phyloP scores from a whole-genome alignment of 345 rosid genomes.

The Salix udensis region DNA sequence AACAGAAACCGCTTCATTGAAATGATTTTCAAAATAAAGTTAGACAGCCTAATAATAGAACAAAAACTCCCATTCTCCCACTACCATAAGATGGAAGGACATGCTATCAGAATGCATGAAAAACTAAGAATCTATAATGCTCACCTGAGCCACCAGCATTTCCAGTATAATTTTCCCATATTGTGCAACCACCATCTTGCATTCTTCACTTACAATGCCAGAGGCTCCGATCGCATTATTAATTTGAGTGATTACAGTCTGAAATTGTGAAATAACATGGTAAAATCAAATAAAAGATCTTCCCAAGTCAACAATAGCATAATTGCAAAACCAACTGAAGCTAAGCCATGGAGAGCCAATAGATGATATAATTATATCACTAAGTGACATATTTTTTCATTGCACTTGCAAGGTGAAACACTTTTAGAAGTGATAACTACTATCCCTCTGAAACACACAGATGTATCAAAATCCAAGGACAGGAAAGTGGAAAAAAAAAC shows the following conservation, averaged over 20 bases:
- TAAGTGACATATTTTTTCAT: not conserved
- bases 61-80: not conserved
- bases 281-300: not conserved
- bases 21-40: not conserved
- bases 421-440: not conserved
- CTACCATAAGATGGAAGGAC: not conserved
- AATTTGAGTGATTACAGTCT: conserved; percentile 31
- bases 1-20: not conserved
- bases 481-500: not conserved
- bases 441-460: not conserved
- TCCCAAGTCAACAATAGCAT: not conserved
- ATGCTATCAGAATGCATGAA: not conserved
- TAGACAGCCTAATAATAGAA: not conserved
- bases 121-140: not conserved
- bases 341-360: not conserved
- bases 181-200: conserved; percentile 25
- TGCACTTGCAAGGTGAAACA: not conserved
- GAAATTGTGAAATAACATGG: conserved; percentile 3
- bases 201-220: conserved; percentile 31
- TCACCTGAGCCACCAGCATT: conserved; percentile 26
- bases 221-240: conserved; percentile 35
- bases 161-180: conserved; percentile 31
- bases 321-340: conserved; percentile 1
- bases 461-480: not conserved
- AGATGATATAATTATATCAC: not conserved